phyloP scores from a whole-genome alignment of 2,329 filamentous ascomycete genomes.

The Microdochium paspali region DNA sequence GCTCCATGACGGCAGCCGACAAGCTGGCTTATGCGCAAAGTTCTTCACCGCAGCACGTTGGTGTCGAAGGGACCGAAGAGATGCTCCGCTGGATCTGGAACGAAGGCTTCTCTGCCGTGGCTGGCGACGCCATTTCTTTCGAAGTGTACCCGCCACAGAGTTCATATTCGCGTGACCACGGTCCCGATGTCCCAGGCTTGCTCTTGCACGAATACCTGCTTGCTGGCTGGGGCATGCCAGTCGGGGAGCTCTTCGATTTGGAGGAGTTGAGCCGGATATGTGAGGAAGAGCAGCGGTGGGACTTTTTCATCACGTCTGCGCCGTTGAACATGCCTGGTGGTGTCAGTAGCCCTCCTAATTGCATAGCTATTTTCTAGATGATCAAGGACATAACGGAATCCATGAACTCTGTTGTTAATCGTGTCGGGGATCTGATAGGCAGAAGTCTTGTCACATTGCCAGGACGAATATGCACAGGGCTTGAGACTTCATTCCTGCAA shows the following conservation, averaged over 20 bases:
- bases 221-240: conserved; percentile 9
- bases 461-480: too few relatives aligned
- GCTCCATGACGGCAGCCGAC: conserved; percentile 23
- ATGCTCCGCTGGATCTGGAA: conserved; percentile 36
- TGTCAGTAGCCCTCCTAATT: conserved; percentile 8
- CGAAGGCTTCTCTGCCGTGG: conserved; percentile 33
- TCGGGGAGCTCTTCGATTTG: conserved; percentile 30
- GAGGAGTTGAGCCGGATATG: conserved; percentile 27
- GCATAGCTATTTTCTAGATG: conserved; percentile 9
- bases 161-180: not conserved
- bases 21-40: conserved; percentile 35
- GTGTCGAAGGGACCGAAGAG: conserved; percentile 27
- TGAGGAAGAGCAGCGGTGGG: conserved; percentile 22
- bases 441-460: too few relatives aligned
- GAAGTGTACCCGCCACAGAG: conserved; percentile 18
- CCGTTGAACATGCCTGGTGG: conserved; percentile 13
- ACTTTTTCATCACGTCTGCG: conserved; percentile 27
- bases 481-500: too few relatives aligned
- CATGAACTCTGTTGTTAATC: too few relatives aligned
- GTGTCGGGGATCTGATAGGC: too few relatives aligned
- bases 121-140: conserved; percentile 30
- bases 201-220: conserved; percentile 7
- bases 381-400: too few relatives aligned
- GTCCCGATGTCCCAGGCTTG: conserved; percentile 1
- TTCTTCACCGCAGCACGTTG: conserved; percentile 23